Evolutionary conservation across 768 basidiomycete species (phyloP), one percentile per base, ranked within the genome.

Genomic region (Russula dissimulans): DNA sequence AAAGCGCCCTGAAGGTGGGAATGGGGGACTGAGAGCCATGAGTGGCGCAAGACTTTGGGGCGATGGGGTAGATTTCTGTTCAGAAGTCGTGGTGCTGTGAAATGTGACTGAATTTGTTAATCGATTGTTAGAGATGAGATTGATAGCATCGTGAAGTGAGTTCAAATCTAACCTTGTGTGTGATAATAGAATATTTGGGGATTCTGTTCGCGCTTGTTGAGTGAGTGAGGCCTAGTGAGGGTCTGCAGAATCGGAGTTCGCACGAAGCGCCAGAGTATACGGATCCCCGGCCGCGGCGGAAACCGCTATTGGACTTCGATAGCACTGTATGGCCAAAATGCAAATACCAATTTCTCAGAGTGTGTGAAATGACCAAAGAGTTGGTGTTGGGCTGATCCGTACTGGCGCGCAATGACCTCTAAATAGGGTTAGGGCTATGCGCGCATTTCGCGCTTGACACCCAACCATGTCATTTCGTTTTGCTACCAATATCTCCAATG

Each of bases 1-100:
- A 67, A 77, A 86, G 39, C 69, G 63, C 22, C 79, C 75, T 54
- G 79, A 73, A 47, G 78, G 71, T 60, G 84, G 81, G 55, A 81
- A 71, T 31, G 66, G 60, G 11, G 62, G 62, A 15, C n/a, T 41
- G 22, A 49, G 49, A 17, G 59, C 18, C 62, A 63, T 62, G 14
- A 11, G 9, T 22, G 17, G 32, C 5, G 17, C 22, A 29, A 45
- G 36, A 26, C 26, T 22, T 52, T 31, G 18, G 18, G 26, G 45
- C 42, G 52, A 54, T 39, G 4, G 43, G 50, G 47, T 31, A 12
- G 46, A 9, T 18, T 41, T 47, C 45, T 7, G 53, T 44, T 10
- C 17, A 22, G 29, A 61, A 46, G 36, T 7, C 12, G 7, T 38
- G 29, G 50, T 48, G 18, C 36, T 31, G 44, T 10, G 22, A 41